Percentiles rank a stretch among this genome's conserved stretches.
Evolutionary conservation across 352 stramenopile species (phyloP).

Genomic region (Globisporangium paroecandrum): DNA sequence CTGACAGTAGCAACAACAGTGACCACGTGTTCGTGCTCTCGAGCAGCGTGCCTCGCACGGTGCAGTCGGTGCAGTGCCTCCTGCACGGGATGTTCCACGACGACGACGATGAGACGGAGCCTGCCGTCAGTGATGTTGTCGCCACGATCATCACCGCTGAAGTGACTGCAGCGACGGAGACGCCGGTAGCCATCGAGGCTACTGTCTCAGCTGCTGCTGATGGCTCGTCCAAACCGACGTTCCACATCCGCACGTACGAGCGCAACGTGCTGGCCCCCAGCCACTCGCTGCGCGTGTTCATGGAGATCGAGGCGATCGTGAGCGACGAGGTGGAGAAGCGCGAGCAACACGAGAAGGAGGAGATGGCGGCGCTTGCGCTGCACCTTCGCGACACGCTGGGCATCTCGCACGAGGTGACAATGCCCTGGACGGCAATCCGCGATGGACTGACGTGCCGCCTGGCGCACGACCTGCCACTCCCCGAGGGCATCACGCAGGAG

Average conservation of each 20-base stretch:
- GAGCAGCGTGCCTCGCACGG: slow-evolving; percentile 67
- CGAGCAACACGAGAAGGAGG: slow-evolving; percentile 24
- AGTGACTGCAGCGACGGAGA: not conserved
- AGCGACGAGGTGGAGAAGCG: slow-evolving; percentile 43
- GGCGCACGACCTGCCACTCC: slow-evolving; percentile 58
- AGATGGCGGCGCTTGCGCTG: slow-evolving; percentile 29
- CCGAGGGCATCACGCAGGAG: slow-evolving; percentile 59
- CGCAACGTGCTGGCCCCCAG: slow-evolving; percentile 59
- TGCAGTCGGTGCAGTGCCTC: slow-evolving; percentile 76
- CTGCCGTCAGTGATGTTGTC: not conserved
- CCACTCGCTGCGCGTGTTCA: slow-evolving; percentile 65
- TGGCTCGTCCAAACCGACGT: slow-evolving; percentile 24
- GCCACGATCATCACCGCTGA: not conserved
- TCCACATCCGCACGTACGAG: slow-evolving; percentile 61
- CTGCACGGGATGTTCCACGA: slow-evolving; percentile 69
- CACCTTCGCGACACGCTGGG: slow-evolving; percentile 44
- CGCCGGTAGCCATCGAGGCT: not conserved
- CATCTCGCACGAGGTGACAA: slow-evolving; percentile 35
- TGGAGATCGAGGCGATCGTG: slow-evolving; percentile 67
- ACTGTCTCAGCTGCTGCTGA: not conserved
- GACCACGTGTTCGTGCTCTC: slow-evolving; percentile 75
- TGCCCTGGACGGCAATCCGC: slow-evolving; percentile 75
- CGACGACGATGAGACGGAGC: slow-evolving; percentile 11
- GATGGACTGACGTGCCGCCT: slow-evolving; percentile 64
- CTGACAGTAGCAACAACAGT: slow-evolving; percentile 15